Evolutionary conservation across 305 asterid genomes (phyloP).

Genomic region (Fraxinus floribunda): DNA sequence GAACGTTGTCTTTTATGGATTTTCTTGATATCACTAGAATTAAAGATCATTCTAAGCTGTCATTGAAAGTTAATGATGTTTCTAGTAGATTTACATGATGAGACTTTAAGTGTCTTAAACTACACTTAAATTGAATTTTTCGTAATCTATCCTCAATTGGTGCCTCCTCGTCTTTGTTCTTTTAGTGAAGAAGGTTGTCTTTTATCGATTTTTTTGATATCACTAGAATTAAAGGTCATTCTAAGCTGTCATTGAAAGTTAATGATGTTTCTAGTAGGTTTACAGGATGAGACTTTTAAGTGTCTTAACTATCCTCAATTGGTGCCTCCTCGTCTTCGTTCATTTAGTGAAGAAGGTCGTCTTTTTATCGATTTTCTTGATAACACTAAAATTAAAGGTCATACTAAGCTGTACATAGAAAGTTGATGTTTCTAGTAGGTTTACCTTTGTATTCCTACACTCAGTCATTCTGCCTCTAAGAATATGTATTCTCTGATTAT

Average conservation of each 20-base stretch:
- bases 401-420: neutral
- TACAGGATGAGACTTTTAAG: neutral
- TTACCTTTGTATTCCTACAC: no score
- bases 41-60: neutral
- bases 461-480: no score
- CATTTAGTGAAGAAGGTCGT: neutral
- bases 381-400: neutral
- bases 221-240: neutral
- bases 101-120: neutral
- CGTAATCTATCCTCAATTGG: neutral
- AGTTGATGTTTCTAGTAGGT: neutral
- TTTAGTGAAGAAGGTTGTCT: neutral
- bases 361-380: neutral
- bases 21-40: neutral
- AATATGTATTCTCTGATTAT: no score
- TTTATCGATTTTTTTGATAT: neutral
- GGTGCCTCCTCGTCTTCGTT: neutral
- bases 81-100: no score
- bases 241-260: neutral
- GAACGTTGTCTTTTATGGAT: neutral
- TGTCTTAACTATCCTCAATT: neutral
- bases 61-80: neutral
- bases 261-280: neutral
- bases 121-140: neutral
- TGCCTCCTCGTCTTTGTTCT: neutral